These are phyloP conservation scores for Boechera divaricarpa DNA, from an alignment of 345 rosid species.

Conservation along the genomic window DNA sequence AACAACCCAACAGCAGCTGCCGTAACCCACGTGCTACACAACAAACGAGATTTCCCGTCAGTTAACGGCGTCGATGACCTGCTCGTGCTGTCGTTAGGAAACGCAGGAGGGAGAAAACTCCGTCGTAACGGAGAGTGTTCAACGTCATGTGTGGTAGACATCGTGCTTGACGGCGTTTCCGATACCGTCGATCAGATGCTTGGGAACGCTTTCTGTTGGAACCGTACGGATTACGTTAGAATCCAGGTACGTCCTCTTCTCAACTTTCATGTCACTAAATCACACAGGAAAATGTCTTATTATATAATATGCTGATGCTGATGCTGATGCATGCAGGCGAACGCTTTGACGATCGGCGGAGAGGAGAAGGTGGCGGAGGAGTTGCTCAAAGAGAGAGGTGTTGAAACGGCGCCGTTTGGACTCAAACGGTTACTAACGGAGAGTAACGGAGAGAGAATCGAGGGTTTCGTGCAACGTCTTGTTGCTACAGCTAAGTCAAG, in stretches of 20 bases:
- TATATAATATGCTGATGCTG: background rate
- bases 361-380: slow-evolving; percentile 49
- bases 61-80: slow-evolving; percentile 90
- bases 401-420: slow-evolving; percentile 89
- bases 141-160: slow-evolving; percentile 70
- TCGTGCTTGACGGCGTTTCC: slow-evolving; percentile 87
- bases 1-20: slow-evolving; percentile 97
- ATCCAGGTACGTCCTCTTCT: slow-evolving; percentile 62
- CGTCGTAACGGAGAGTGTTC: slow-evolving; percentile 69
- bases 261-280: too few relatives aligned
- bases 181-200: slow-evolving; percentile 96
- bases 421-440: slow-evolving; percentile 84
- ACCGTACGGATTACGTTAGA: slow-evolving; percentile 91
- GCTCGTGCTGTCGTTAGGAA: slow-evolving; percentile 82
- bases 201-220: slow-evolving; percentile 95
- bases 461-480: slow-evolving; percentile 76
- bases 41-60: slow-evolving; percentile 89
- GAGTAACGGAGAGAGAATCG: slow-evolving; percentile 82
- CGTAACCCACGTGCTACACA: slow-evolving; percentile 93
- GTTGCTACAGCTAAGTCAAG: slow-evolving; percentile 75
- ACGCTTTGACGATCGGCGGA: slow-evolving; percentile 56
- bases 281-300: too few relatives aligned
- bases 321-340: slow-evolving; percentile 56
- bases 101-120: slow-evolving; percentile 52
- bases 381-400: slow-evolving; percentile 75